Conservation (phyloP, 257 asterid species). For the Solanum pinnatisectum region DNA sequence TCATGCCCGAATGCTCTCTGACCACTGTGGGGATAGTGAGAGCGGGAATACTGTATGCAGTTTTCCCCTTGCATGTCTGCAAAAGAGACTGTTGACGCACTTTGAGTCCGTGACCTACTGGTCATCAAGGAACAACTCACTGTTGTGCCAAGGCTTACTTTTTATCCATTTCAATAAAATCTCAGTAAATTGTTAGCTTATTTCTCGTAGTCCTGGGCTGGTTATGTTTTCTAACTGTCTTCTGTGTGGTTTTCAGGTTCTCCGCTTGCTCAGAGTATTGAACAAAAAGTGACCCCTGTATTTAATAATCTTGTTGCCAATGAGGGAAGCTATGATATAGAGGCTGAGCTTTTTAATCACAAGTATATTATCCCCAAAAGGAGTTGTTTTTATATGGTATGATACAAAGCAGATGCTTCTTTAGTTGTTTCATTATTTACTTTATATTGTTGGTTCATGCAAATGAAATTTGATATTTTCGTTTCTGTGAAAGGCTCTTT, state of each 20-base stretch:
- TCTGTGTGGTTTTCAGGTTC: slow-evolving; percentile 25
- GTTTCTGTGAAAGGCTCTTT: background rate
- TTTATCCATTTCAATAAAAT: background rate
- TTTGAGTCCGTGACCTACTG: background rate
- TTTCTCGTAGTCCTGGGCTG: background rate
- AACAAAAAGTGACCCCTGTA: slow-evolving; percentile 27
- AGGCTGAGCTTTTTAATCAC: slow-evolving; percentile 52
- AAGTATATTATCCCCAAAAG: slow-evolving; percentile 55
- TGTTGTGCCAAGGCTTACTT: background rate
- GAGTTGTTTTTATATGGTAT: slow-evolving; percentile 77
- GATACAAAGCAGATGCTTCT: background rate
- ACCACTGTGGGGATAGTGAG: too few species aligned
- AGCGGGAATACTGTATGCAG: too few species aligned
- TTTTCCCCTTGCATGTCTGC: background rate
- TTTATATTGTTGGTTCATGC: background rate
- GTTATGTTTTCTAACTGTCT: background rate
- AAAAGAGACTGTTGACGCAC: background rate
- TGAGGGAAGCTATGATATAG: slow-evolving; percentile 33
- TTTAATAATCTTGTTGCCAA: slow-evolving; percentile 54
- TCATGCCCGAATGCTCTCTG: too few species aligned
- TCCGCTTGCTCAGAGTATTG: background rate
- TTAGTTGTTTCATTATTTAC: background rate
- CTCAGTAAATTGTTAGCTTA: background rate
- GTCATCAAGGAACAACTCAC: background rate
- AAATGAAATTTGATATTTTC: background rate